Conservation (phyloP, 441 rosid genomes). For the Gossypium laxum region DNA sequence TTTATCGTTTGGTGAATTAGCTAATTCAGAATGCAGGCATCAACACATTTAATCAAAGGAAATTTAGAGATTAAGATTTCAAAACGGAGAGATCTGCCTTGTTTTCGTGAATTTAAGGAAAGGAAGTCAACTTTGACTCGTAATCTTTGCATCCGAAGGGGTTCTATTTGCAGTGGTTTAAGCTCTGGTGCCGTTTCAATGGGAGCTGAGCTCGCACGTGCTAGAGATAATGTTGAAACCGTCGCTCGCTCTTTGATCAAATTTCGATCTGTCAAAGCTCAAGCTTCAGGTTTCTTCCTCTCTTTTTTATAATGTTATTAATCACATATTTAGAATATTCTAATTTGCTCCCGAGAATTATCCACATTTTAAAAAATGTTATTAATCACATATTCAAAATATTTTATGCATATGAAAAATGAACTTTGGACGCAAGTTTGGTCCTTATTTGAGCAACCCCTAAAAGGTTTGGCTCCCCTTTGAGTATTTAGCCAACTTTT, state of each 20-base stretch:
- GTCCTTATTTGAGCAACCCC: not conserved
- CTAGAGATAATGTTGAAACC: slow-evolving; percentile 25
- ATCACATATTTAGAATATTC: not conserved
- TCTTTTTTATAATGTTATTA: not conserved
- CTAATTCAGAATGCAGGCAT: slow-evolving; percentile 45
- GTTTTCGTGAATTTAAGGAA: slow-evolving; percentile 16
- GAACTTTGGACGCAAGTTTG: not conserved
- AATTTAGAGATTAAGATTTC: slow-evolving; percentile 29
- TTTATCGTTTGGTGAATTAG: slow-evolving; percentile 10
- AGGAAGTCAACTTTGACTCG: slow-evolving; percentile 13
- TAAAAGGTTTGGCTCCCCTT: not conserved
- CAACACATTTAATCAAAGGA: slow-evolving; percentile 35
- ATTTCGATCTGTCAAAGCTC: slow-evolving; percentile 57
- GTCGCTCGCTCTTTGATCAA: slow-evolving; percentile 36
- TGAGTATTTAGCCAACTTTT: not conserved
- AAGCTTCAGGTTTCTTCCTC: slow-evolving; percentile 53
- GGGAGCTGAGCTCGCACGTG: slow-evolving; percentile 55
- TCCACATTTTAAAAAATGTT: not conserved
- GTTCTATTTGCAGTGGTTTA: slow-evolving; percentile 25
- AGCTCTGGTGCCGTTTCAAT: slow-evolving; percentile 27
- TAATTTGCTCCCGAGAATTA: not conserved
- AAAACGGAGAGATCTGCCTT: slow-evolving; percentile 21
- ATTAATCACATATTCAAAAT: not conserved
- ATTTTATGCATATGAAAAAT: not conserved
- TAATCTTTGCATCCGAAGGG: slow-evolving; percentile 22